Percentiles rank a stretch among this genome's conserved stretches.
Conservation (phyloP, 768 basidiomycete species). For the Serendipita indica region DNA sequence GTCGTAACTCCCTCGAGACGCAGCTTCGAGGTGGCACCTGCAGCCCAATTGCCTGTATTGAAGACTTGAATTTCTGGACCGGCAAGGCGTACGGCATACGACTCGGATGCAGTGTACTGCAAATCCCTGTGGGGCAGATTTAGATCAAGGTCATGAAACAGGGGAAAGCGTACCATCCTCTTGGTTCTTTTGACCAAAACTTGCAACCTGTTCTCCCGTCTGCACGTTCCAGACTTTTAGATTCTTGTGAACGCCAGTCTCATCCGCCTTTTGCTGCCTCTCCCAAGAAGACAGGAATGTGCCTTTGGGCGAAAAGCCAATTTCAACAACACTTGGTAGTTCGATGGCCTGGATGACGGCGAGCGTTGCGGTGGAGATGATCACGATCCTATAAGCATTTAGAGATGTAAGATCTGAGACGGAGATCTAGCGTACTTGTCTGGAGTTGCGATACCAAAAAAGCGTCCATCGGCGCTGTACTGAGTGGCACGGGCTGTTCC, state of each 20-base stretch:
- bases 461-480: conserved; percentile 76
- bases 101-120: conserved; percentile 82
- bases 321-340: conserved; percentile 61
- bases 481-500: conserved; percentile 57
- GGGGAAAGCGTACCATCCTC: conserved; percentile 47
- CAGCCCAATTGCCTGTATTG: conserved; percentile 56
- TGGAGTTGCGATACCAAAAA: conserved; percentile 74
- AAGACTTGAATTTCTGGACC: conserved; percentile 73
- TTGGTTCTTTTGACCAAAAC: conserved; percentile 80
- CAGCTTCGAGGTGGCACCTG: conserved; percentile 68
- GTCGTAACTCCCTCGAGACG: conserved; percentile 70
- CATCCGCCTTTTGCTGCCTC: conserved; percentile 72
- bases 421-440: conserved; percentile 37
- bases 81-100: conserved; percentile 69
- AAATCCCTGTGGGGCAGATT: conserved; percentile 32
- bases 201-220: conserved; percentile 72
- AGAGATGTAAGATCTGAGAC: conserved; percentile 14
- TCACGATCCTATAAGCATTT: conserved; percentile 43
- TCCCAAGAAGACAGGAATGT: conserved; percentile 95
- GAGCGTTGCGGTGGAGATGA: conserved; percentile 60
- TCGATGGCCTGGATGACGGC: conserved; percentile 57
- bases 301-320: conserved; percentile 85
- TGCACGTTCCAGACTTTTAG: conserved; percentile 77
- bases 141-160: background rate
- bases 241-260: conserved; percentile 93